Evolutionary conservation across 257 asterid genomes (phyloP), one percentile per base, ranked within the genome.

Genomic region (Buddleja alternifolia): DNA sequence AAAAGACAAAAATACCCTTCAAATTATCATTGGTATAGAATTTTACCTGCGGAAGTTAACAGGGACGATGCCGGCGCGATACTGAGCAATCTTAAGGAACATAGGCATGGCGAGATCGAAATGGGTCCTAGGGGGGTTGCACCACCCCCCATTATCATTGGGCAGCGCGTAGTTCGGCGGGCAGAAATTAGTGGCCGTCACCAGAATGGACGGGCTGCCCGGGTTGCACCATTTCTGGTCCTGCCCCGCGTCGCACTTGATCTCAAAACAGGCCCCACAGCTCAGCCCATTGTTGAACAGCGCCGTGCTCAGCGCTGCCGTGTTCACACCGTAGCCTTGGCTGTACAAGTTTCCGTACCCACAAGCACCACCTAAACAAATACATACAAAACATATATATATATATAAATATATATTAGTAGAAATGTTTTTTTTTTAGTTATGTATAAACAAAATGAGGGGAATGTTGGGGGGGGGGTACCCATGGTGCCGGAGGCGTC

Each of bases 401-500:
- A 39, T 8, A 17, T 0, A 34, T 7, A 10, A 21, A 45, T 16
- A 11, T 42, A 24, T 42, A 0, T 62, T 23, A 16, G 16, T 52
- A 41, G 24, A 9, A 41, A 4, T 10, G 11, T 24, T 60, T 59
- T 21, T 10, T 1, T 2, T 23, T 42, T 12, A 46, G 7, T 10
- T 3, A 16, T 2, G 39, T 5, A n/a, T 29, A 25, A 54, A 7
- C 10, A 11, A 23, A n/a, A n/a, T n/a, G n/a, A 59, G 36, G 32
- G 32, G 54, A 34, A 8, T 0, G 56, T n/a, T n/a, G n/a, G n/a
- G n/a, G 8, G 40, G 2, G 12, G 2, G n/a, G 6, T 73, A 82
- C 87, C 87, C 87, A 82, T 82, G 56, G 87, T 82, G 69, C 87
- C 87, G 55, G 87, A 82, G 75, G 86, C 86, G 72, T 78, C 86